These are phyloP conservation scores for Fusarium oxysporum DNA, from an alignment of 2,329 filamentous ascomycete genomes.

Conservation along the genomic window DNA sequence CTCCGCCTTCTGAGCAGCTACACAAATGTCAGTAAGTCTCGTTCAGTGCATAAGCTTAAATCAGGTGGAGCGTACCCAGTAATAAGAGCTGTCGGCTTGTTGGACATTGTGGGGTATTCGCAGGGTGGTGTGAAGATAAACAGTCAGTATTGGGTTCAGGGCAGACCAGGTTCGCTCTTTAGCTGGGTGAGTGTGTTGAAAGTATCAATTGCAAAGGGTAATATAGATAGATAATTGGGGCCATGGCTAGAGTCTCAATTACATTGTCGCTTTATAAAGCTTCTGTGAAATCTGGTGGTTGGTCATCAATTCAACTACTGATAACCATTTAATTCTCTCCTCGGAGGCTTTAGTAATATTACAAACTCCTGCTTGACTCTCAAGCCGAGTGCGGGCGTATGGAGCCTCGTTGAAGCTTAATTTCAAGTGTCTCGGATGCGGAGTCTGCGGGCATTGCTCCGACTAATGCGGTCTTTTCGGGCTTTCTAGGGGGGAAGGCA, in stretches of 20 bases:
- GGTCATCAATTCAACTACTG: background rate
- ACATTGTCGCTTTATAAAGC: fast-evolving
- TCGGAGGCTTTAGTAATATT: background rate
- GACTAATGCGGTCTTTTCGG: background rate
- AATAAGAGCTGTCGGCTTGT: background rate
- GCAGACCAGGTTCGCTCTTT: background rate
- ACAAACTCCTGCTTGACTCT: fast-evolving
- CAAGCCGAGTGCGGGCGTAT: fast-evolving
- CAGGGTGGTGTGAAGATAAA: background rate
- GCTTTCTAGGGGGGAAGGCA: background rate
- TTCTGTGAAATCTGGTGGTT: fast-evolving
- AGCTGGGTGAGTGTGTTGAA: fast-evolving
- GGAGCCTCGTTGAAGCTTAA: background rate
- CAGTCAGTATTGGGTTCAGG: too few relatives aligned
- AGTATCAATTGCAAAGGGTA: fast-evolving
- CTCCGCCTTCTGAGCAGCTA: slow-evolving; percentile 14
- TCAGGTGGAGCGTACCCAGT: background rate
- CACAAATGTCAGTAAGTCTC: fast-evolving
- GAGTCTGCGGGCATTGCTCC: background rate
- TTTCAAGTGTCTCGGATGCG: background rate
- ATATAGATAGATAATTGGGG: background rate
- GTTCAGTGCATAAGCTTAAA: background rate
- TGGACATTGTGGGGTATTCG: background rate
- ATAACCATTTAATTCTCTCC: background rate
- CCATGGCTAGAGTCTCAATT: fast-evolving